A percentile compares a stretch with the other conserved stretches of the same genome.
These are phyloP conservation scores for Kazachstania psychrophila DNA, from an alignment of 805 yeast genomes.

Conservation along the genomic window DNA sequence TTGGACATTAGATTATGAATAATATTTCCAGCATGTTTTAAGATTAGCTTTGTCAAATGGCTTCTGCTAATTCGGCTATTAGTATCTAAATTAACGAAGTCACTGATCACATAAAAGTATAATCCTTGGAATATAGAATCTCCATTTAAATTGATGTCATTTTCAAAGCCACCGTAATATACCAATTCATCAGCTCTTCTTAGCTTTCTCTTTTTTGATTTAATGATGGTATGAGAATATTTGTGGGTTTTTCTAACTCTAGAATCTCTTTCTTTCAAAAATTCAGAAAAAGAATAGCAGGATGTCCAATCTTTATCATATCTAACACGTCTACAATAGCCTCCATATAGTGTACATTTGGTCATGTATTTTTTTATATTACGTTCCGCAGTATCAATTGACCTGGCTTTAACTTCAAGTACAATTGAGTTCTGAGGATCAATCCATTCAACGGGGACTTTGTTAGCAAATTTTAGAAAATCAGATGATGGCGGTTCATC, in stretches of 20 bases:
- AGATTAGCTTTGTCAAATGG: constrained; percentile 33
- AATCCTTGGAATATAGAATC: constrained; percentile 41
- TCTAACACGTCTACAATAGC: constrained; percentile 60
- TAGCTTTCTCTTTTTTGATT: constrained; percentile 28
- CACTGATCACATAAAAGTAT: constrained; percentile 47
- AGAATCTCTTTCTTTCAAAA: constrained; percentile 4
- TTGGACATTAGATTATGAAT: constrained; percentile 28
- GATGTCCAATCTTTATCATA: constrained; percentile 56
- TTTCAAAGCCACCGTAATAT: neutral
- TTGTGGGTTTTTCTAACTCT: constrained; percentile 7
- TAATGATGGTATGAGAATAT: constrained; percentile 18
- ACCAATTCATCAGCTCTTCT: constrained; percentile 13
- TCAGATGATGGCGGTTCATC: constrained; percentile 34
- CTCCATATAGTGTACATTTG: constrained; percentile 65
- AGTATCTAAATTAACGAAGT: constrained; percentile 27
- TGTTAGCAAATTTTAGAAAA: constrained; percentile 46
- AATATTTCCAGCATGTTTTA: constrained; percentile 44
- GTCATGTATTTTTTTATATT: constrained; percentile 43
- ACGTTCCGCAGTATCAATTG: constrained; percentile 44
- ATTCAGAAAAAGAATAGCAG: constrained; percentile 49
- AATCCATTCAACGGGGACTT: constrained; percentile 68
- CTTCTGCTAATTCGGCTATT: constrained; percentile 25
- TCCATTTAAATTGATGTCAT: too few relatives aligned
- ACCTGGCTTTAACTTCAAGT: constrained; percentile 73
- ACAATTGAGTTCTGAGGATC: constrained; percentile 70